phyloP scores from a whole-genome alignment of 2,329 filamentous ascomycete genomes.

The Thielaviopsis punctulata region DNA sequence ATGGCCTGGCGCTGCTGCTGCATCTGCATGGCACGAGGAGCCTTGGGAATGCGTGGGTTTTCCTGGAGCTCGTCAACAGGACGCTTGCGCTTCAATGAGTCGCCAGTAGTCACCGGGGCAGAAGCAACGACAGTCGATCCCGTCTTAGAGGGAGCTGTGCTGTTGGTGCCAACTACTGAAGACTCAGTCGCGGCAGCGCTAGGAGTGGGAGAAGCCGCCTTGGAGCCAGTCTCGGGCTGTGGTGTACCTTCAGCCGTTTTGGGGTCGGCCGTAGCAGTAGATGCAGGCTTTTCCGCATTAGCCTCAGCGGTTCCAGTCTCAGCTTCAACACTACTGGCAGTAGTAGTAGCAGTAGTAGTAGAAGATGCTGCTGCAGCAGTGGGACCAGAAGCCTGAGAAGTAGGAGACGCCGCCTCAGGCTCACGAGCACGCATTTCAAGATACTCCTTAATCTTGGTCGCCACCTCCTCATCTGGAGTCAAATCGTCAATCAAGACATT shows the following conservation, averaged over 20 bases:
- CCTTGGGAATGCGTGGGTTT: slow-evolving; percentile 46
- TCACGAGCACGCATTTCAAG: slow-evolving; percentile 17
- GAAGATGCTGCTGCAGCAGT: slow-evolving; percentile 16
- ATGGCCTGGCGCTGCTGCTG: slow-evolving; percentile 29
- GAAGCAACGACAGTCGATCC: slow-evolving; percentile 1
- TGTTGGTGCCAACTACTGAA: neutral
- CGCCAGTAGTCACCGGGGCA: slow-evolving; percentile 11
- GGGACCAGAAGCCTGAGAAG: slow-evolving; percentile 15
- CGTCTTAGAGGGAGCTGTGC: neutral
- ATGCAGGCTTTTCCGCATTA: slow-evolving; percentile 11
- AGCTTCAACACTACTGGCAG: neutral
- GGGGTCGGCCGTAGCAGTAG: slow-evolving; percentile 6
- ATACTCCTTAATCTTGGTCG: slow-evolving; percentile 63
- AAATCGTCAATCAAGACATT: slow-evolving; percentile 89
- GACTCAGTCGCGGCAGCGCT: neutral
- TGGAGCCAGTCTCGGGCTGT: slow-evolving; percentile 20
- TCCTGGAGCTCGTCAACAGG: slow-evolving; percentile 56
- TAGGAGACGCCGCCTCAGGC: slow-evolving; percentile 17
- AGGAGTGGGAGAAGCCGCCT: slow-evolving; percentile 4
- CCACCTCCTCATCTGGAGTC: slow-evolving; percentile 61
- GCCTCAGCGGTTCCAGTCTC: slow-evolving; percentile 8
- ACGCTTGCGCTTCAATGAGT: slow-evolving; percentile 51
- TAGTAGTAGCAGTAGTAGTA: slow-evolving; percentile 15
- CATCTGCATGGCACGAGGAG: slow-evolving; percentile 46
- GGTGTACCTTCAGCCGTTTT: slow-evolving; percentile 12